Conservation (phyloP, 2,329 filamentous ascomycete genomes). For the Lasiodiplodia theobromae region DNA sequence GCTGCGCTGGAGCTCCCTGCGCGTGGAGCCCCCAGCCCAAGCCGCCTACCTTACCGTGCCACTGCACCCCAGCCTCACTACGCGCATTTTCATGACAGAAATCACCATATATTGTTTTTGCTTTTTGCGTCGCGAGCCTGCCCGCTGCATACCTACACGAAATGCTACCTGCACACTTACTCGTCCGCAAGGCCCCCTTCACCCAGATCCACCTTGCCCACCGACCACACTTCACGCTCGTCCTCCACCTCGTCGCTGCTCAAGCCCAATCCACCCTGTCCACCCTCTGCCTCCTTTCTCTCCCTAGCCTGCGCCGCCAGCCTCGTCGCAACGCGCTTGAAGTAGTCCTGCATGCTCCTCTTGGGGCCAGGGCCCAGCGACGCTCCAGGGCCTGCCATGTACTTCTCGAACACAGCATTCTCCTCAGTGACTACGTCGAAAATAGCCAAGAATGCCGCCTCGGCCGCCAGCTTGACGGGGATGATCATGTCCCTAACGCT, state of each 20-base stretch:
- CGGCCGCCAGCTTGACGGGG: slow-evolving; percentile 92
- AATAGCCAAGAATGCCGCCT: slow-evolving; percentile 89
- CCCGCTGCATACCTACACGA: not conserved
- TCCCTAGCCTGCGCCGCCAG: slow-evolving; percentile 88
- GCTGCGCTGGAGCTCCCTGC: slow-evolving; percentile 14
- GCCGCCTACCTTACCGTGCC: not conserved
- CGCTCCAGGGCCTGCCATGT: slow-evolving; percentile 72
- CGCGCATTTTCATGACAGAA: not conserved
- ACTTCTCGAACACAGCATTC: slow-evolving; percentile 86
- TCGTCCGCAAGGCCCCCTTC: slow-evolving; percentile 55
- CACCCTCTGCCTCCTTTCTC: slow-evolving; percentile 88
- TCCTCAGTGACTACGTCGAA: slow-evolving; percentile 93
- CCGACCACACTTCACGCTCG: slow-evolving; percentile 93
- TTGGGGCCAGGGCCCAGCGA: slow-evolving; percentile 75
- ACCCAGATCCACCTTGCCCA: slow-evolving; percentile 85
- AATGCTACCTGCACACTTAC: not conserved
- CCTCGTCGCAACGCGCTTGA: slow-evolving; percentile 87
- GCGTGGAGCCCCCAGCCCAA: not conserved
- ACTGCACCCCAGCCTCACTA: not conserved
- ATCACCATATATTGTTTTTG: not conserved
- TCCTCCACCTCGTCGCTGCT: slow-evolving; percentile 93
- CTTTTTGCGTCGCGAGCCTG: not conserved
- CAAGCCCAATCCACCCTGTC: slow-evolving; percentile 82
- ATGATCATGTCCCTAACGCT: slow-evolving; percentile 91
- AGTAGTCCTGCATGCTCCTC: slow-evolving; percentile 95